Percentiles rank a stretch among this genome's conserved stretches.
Conservation (phyloP, 73 alveolate genomes). For the Uronychia setigera region DNA sequence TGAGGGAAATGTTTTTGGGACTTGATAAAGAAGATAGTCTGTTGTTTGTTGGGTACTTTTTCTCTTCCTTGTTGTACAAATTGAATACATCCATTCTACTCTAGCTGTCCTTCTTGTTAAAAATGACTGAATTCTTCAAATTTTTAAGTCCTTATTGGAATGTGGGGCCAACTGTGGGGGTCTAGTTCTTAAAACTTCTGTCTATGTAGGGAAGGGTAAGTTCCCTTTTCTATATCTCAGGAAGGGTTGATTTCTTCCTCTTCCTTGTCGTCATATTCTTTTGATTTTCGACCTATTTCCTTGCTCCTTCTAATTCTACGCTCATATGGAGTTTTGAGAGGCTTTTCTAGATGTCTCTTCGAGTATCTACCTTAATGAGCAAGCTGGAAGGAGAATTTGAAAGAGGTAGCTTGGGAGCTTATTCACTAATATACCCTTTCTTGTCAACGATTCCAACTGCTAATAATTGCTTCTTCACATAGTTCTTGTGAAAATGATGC, state of each 20-base stretch:
- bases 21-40: neutral
- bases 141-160: neutral
- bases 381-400: neutral
- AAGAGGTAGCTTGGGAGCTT: neutral
- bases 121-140: neutral
- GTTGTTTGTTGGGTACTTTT: neutral
- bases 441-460: neutral
- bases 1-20: no score
- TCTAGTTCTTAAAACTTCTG: neutral
- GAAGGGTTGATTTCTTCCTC: neutral
- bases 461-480: neutral
- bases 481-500: neutral
- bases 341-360: neutral
- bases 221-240: neutral
- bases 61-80: neutral
- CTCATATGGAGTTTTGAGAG: neutral
- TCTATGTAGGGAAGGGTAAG: neutral
- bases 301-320: neutral
- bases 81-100: neutral
- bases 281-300: neutral
- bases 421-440: neutral
- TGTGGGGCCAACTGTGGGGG: neutral
- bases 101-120: neutral
- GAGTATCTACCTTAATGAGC: neutral
- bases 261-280: neutral